Percentiles rank a stretch among this genome's conserved stretches.
Conservation (phyloP, 257 asterid species). For the Penstemon newberryi region DNA sequence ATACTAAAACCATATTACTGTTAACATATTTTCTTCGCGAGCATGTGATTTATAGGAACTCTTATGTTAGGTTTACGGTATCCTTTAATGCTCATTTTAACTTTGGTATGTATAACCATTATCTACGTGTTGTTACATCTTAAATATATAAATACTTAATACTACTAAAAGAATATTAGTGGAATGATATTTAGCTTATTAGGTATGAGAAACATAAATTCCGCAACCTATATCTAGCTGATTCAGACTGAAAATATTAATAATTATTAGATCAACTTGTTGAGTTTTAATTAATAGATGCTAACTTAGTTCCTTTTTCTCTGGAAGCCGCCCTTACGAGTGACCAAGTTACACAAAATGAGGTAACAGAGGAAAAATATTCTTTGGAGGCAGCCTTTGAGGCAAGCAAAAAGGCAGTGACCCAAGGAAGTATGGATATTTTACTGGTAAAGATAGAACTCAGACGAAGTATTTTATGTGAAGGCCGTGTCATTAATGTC, state of each 20-base stretch:
- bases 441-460: constrained; percentile 58
- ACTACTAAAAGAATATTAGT: no score
- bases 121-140: no score
- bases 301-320: constrained; percentile 30
- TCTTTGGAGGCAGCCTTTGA: constrained; percentile 71
- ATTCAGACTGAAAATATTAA: not conserved
- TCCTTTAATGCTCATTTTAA: not conserved
- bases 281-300: constrained; percentile 5
- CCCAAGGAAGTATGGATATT: constrained; percentile 76
- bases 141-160: no score
- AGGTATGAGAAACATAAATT: not conserved
- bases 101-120: not conserved
- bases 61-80: not conserved
- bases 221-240: not conserved
- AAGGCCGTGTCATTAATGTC: not conserved
- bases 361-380: constrained; percentile 54
- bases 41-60: constrained; percentile 17
- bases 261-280: not conserved
- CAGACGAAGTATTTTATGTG: not conserved
- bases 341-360: constrained; percentile 51
- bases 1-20: not conserved
- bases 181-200: not conserved
- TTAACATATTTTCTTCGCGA: not conserved
- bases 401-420: constrained; percentile 73
- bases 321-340: constrained; percentile 62